Evolutionary conservation across 805 yeast species (phyloP).

Genomic region (Saitoella complicata): DNA sequence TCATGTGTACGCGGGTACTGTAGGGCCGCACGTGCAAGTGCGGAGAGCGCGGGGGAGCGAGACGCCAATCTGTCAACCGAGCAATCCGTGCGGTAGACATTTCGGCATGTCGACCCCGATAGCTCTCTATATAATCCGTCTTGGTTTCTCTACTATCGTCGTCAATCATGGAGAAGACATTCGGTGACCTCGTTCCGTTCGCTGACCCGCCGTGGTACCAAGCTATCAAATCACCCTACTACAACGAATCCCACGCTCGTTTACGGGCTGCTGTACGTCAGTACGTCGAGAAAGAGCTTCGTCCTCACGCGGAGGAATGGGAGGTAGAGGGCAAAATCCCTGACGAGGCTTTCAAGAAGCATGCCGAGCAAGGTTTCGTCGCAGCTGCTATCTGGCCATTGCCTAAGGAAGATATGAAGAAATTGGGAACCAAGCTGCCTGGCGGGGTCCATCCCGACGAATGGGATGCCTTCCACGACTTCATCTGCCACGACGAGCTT

Average conservation of each 20-base stretch:
- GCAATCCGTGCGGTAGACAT: too few relatives aligned
- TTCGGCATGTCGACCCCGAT: too few relatives aligned
- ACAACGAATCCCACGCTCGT: conserved; percentile 26
- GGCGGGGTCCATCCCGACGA: conserved; percentile 24
- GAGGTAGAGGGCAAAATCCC: conserved; percentile 24
- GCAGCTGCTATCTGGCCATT: conserved; percentile 21
- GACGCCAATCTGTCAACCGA: too few relatives aligned
- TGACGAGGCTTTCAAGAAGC: conserved; percentile 15
- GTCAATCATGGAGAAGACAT: neutral
- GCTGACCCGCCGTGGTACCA: conserved; percentile 27
- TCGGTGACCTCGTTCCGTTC: conserved; percentile 22
- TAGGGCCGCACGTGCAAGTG: too few relatives aligned
- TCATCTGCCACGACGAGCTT: conserved; percentile 24
- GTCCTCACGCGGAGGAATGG: conserved; percentile 29
- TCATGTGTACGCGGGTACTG: too few relatives aligned
- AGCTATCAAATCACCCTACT: conserved; percentile 24
- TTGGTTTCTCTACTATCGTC: too few relatives aligned
- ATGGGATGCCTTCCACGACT: conserved; percentile 26
- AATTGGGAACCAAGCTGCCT: conserved; percentile 22
- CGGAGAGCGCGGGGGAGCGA: too few relatives aligned
- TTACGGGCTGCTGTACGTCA: conserved; percentile 25
- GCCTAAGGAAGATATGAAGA: conserved; percentile 23
- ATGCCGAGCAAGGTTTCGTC: conserved; percentile 25
- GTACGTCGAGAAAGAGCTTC: conserved; percentile 24
- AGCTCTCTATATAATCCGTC: too few relatives aligned